phyloP scores from a whole-genome alignment of 2,329 filamentous ascomycete species.

The Ceratocystis papillata region DNA sequence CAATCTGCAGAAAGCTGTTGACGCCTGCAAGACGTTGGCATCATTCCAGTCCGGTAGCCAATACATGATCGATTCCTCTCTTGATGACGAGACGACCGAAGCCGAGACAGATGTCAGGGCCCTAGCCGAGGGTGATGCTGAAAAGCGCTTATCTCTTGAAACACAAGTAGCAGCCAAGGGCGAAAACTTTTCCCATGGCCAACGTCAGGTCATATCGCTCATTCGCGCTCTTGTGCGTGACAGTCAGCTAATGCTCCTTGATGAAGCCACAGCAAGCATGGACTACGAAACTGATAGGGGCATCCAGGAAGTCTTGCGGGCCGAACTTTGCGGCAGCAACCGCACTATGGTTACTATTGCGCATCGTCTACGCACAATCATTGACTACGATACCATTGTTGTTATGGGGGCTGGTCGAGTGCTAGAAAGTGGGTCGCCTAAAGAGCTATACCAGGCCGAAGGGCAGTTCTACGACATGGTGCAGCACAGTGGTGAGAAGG shows the following conservation, averaged over 20 bases:
- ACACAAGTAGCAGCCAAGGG: constrained; percentile 37
- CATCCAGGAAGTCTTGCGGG: constrained; percentile 38
- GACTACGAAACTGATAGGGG: constrained; percentile 39
- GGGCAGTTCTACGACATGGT: constrained; percentile 47
- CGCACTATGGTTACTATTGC: constrained; percentile 41
- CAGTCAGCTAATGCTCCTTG: constrained; percentile 39
- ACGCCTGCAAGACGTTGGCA: constrained; percentile 41
- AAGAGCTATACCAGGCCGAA: constrained; percentile 36
- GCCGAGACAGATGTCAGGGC: constrained; percentile 1
- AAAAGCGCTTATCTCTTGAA: constrained; percentile 31
- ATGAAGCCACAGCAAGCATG: constrained; percentile 43
- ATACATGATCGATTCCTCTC: constrained; percentile 20
- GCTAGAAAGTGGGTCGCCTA: constrained; percentile 40
- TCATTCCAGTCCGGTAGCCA: constrained; percentile 34
- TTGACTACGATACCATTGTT: constrained; percentile 42
- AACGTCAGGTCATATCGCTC: constrained; percentile 41
- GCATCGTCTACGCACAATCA: constrained; percentile 41
- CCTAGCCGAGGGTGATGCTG: constrained; percentile 24
- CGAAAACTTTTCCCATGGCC: constrained; percentile 39
- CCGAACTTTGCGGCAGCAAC: constrained; percentile 38
- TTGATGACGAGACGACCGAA: constrained; percentile 23
- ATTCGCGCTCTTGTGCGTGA: constrained; percentile 39
- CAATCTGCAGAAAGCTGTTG: constrained; percentile 48
- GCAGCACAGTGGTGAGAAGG: constrained; percentile 43
- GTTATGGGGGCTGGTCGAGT: constrained; percentile 40